These are phyloP conservation scores for Amylostereum chailletii DNA, from an alignment of 1,284 basidiomycete species.

Conservation along the genomic window DNA sequence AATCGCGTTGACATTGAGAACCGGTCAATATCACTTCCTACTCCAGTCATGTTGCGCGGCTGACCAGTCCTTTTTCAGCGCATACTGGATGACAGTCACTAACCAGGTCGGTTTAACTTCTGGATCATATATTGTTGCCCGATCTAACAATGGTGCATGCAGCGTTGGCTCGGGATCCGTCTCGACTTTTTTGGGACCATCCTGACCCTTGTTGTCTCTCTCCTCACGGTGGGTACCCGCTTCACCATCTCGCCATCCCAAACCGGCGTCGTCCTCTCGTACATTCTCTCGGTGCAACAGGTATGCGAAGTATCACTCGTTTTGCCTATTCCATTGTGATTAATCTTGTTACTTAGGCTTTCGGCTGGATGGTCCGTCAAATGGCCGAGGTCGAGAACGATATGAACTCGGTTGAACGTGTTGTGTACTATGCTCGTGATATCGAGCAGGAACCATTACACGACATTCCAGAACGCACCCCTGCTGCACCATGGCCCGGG, in stretches of 20 bases:
- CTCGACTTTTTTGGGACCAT: constrained; percentile 78
- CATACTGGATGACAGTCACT: constrained; percentile 79
- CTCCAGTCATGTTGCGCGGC: not conserved
- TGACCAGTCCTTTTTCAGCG: constrained; percentile 29
- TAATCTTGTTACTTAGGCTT: constrained; percentile 34
- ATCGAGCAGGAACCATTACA: constrained; percentile 78
- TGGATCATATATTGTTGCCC: not conserved
- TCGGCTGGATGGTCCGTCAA: constrained; percentile 81
- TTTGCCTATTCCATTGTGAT: not conserved
- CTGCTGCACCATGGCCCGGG: constrained; percentile 60
- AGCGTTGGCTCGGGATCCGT: constrained; percentile 86
- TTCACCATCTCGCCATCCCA: constrained; percentile 73
- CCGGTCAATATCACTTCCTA: constrained; percentile 28
- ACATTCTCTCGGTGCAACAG: constrained; percentile 70
- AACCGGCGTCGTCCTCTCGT: constrained; percentile 68
- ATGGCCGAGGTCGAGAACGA: constrained; percentile 84
- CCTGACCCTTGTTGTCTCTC: constrained; percentile 72
- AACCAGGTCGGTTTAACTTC: constrained; percentile 47
- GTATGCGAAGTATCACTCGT: constrained; percentile 6
- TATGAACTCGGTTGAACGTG: constrained; percentile 86
- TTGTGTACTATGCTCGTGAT: constrained; percentile 70
- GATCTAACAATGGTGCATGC: constrained; percentile 13
- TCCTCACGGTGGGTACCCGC: constrained; percentile 70
- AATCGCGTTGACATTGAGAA: constrained; percentile 83
- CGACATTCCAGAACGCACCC: constrained; percentile 48